phyloP scores from a whole-genome alignment of 208 protist species.

The Acanthamoeba sp. region DNA sequence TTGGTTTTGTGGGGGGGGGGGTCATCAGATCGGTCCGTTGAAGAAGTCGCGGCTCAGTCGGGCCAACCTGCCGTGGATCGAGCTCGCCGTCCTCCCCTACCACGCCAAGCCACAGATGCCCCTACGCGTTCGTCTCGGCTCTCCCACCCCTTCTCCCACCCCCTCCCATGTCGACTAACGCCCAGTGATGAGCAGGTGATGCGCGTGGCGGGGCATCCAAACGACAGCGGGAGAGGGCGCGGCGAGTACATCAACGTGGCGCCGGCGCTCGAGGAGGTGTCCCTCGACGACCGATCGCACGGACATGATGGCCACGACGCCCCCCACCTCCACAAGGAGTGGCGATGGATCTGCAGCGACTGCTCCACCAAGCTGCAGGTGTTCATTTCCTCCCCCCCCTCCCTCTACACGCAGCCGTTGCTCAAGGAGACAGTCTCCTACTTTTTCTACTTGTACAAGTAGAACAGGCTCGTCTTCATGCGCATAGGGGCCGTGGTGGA shows the following conservation, averaged over 20 bases:
- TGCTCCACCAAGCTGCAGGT: conserved; percentile 33
- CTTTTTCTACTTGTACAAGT: background rate
- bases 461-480: conserved; percentile 10
- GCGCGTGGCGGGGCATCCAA: background rate
- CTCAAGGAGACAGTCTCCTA: too few species aligned
- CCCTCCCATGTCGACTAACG: too few species aligned
- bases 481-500: background rate
- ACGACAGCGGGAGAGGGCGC: background rate
- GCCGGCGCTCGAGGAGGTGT: background rate
- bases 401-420: too few species aligned
- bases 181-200: too few species aligned
- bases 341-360: background rate
- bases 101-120: background rate
- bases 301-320: background rate
- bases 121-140: too few species aligned
- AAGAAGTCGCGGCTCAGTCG: background rate
- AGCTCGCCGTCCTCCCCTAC: background rate
- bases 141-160: too few species aligned
- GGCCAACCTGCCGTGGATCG: conserved; percentile 42
- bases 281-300: background rate
- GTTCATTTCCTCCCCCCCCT: too few species aligned
- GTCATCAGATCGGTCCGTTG: background rate
- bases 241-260: background rate
- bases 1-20: too few species aligned
- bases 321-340: background rate